Evolutionary conservation across 305 asterid species (phyloP).

Genomic region (Rubia peregrina): DNA sequence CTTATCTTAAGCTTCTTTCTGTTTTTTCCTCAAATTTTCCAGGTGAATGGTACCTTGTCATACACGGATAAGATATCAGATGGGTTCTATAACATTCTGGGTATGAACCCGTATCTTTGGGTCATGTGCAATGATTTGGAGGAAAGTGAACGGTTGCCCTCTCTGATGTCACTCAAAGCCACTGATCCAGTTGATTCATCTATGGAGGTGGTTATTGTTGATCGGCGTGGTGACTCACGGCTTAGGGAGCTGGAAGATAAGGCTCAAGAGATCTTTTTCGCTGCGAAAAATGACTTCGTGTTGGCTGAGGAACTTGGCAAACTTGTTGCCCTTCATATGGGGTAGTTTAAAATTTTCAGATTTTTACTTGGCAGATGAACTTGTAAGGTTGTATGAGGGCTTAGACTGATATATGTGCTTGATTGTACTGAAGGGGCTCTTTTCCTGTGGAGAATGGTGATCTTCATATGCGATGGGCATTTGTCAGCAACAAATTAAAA

Average conservation of each 20-base stretch:
- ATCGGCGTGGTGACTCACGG: conserved; percentile 68
- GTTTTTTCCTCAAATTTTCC: conserved; percentile 14
- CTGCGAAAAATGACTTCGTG: conserved; percentile 56
- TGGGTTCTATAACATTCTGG: conserved; percentile 83
- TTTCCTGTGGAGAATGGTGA: conserved; percentile 86
- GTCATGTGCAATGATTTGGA: conserved; percentile 70
- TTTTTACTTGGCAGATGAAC: conserved; percentile 1
- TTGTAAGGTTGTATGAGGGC: conserved; percentile 12
- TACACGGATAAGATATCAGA: conserved; percentile 74
- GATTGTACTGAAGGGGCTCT: conserved; percentile 64
- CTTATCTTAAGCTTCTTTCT: background rate
- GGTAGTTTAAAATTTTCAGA: conserved; percentile 35
- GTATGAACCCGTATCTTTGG: conserved; percentile 91
- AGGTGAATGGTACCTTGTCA: conserved; percentile 86
- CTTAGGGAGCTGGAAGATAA: conserved; percentile 91
- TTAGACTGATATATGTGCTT: conserved; percentile 20
- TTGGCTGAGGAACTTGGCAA: conserved; percentile 81
- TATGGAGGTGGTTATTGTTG: conserved; percentile 77
- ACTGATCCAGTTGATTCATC: conserved; percentile 55
- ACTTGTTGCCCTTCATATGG: conserved; percentile 89
- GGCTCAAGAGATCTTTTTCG: conserved; percentile 73
- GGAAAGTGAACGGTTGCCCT: conserved; percentile 67
- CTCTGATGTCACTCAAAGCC: conserved; percentile 55
- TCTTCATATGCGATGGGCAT: conserved; percentile 62
- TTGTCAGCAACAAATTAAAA: conserved; percentile 47